Base-by-base conservation (phyloP, 495 filamentous ascomycete species). In the Cercophora samala region DNA sequence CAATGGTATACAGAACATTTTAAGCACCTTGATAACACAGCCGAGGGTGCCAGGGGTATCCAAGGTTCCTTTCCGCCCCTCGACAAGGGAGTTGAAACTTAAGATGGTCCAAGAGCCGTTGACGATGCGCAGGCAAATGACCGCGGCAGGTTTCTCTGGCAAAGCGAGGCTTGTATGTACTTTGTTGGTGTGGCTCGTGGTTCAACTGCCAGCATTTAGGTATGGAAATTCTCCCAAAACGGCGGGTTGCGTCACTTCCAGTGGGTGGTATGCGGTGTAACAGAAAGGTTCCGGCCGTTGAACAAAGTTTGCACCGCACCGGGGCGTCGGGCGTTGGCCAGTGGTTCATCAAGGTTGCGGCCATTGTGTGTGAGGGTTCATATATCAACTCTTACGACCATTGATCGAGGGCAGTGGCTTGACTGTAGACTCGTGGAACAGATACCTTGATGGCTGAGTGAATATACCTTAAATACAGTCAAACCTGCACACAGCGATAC, bases 21-120 rank as follows among this genome's bases (percentile, higher is more conserved):
- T 17, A 23, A 22, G 53, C n/a, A 56, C 53, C 53, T 23, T 56
- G 53, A 56, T 56, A 56, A 46, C 37, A 46, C 54, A 22, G 24
- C 23, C 22, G 58, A 60, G 13, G 58, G 24, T 26, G 24, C 24
- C 58, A 24, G 24, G 26, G 58, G 18, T 26, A 60, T 32, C 58
- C 58, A 25, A n/a, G 58, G 58, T 60, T 19, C 5, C 37, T 46
- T 46, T 46, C 37, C 37, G 37, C 37, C 37, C 37, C 37, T 46
- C 37, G 13, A 17, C 37, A 46, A 9, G 37, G 37, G 37, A 46
- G 37, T 46, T 46, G 37, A 46, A 46, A 46, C 37, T 46, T 46
- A 9, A 46, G 13, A 46, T 46, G 37, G 37, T 46, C 37, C 26
- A 60, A 60, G 54, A 58, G 1, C 54, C 18, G 3, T 58, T 23